Base-by-base conservation (phyloP, 2,329 filamentous ascomycete species). In the Cladobotryum protrusum region DNA sequence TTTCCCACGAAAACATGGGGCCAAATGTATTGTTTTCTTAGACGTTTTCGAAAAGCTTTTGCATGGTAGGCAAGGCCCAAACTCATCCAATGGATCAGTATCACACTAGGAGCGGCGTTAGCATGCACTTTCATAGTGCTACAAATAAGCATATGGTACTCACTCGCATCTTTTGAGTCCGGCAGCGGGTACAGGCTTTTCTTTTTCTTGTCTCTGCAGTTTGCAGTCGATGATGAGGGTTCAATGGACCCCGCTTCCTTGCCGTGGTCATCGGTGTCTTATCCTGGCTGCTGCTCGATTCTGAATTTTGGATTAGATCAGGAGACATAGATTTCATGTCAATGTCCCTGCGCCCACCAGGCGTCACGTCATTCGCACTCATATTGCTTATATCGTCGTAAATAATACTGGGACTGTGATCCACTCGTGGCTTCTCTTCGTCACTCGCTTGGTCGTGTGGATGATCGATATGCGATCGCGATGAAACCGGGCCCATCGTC, bases 11-110 rank as follows among this genome's bases (percentile, higher is more conserved):
- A 67, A 58, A 49, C 76, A 79, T 0, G 67, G 66, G 4, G 72
- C 57, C 19, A 64, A 62, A 48, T 78, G 75, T 5, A 78, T 69
- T 2, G 72, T 71, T 54, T 75, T 78, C 36, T 70, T 71, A 0
- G 73, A 76, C 1, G 63, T 64, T 24, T 58, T 61, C 11, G 64
- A 61, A 3, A 74, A 65, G 1, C 55, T 58, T 6, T 59, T 52
- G 53, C 76, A 79, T 2, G 67, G 68, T 2, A 62, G 9, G 57
- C 76, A 79, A 5, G 63, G 58, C 13, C 61, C 63, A 15, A 63
- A 39, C 13, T 63, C 56, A 42, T 68, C 55, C 9, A 56, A 50
- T 9, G 54, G 50, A 48, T 74, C 64, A 17, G 62, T 58, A 3
- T 56, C 44, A 54, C 74, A 77, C 72, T 76, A 43, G n/a, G 15